phyloP scores from a whole-genome alignment of 495 filamentous ascomycete genomes.

The Podospora anserina region DNA sequence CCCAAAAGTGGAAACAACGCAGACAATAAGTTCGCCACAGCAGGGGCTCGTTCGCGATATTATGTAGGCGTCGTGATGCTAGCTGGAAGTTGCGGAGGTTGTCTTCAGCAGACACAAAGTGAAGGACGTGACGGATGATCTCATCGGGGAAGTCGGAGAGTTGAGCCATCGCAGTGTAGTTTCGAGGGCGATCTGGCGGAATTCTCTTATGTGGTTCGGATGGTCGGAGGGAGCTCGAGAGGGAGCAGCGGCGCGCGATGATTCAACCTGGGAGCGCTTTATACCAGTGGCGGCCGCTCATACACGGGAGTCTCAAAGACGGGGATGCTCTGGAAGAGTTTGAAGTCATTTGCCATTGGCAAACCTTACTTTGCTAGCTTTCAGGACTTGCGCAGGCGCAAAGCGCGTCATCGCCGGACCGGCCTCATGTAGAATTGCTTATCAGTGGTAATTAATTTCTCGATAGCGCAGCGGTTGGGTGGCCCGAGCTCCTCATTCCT shows the following conservation, averaged over 20 bases:
- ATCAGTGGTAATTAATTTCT: background rate
- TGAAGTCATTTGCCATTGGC: background rate
- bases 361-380: background rate
- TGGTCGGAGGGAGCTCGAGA: background rate
- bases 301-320: background rate
- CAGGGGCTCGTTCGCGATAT: constrained; percentile 63
- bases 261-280: background rate
- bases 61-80: constrained; percentile 61
- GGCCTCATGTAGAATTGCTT: background rate
- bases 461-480: constrained; percentile 2
- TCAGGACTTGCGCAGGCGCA: background rate
- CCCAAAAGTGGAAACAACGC: constrained; percentile 68
- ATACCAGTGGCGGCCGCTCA: background rate
- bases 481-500: background rate
- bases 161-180: constrained; percentile 17
- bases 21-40: constrained; percentile 78
- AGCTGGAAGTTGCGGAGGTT: constrained; percentile 50
- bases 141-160: constrained; percentile 62
- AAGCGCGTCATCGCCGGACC: background rate
- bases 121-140: constrained; percentile 67
- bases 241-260: background rate
- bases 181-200: background rate
- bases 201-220: background rate
- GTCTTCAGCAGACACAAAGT: constrained; percentile 55
- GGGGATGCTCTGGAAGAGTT: background rate